These are phyloP conservation scores for Moesziomyces sp. DNA, from an alignment of 1,284 basidiomycete genomes.

Conservation along the genomic window DNA sequence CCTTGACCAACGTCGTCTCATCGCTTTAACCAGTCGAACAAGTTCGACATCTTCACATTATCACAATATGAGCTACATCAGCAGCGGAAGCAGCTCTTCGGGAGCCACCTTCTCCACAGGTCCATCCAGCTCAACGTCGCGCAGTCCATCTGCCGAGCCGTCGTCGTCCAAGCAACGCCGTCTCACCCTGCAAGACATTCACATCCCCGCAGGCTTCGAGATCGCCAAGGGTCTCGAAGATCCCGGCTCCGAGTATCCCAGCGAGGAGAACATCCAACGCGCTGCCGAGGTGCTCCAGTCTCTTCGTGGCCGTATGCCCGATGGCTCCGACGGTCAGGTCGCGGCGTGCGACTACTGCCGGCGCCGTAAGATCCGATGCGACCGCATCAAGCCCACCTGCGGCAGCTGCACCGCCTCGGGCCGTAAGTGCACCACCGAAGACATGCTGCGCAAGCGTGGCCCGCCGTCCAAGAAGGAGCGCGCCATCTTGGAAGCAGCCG, in stretches of 20 bases:
- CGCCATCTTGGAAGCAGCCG: slow-evolving; percentile 44
- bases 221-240: slow-evolving; percentile 35
- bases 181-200: slow-evolving; percentile 41
- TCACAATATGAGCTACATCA: slow-evolving; percentile 19
- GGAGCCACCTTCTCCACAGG: slow-evolving; percentile 23
- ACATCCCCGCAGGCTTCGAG: slow-evolving; percentile 49
- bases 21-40: background rate
- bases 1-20: background rate
- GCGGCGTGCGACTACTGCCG: slow-evolving; percentile 49
- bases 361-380: slow-evolving; percentile 48
- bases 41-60: background rate
- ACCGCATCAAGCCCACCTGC: slow-evolving; percentile 52
- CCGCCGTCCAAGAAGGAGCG: slow-evolving; percentile 51
- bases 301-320: slow-evolving; percentile 44
- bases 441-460: slow-evolving; percentile 51
- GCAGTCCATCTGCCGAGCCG: slow-evolving; percentile 22
- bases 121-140: slow-evolving; percentile 28
- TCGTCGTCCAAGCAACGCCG: slow-evolving; percentile 22
- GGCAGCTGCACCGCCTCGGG: slow-evolving; percentile 37
- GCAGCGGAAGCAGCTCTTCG: slow-evolving; percentile 33
- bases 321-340: slow-evolving; percentile 47
- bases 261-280: slow-evolving; percentile 47
- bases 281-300: slow-evolving; percentile 41
- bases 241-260: slow-evolving; percentile 25
- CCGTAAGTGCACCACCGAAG: slow-evolving; percentile 48